Base-by-base conservation (phyloP, 768 basidiomycete genomes). In the Phylloporus sp. region DNA sequence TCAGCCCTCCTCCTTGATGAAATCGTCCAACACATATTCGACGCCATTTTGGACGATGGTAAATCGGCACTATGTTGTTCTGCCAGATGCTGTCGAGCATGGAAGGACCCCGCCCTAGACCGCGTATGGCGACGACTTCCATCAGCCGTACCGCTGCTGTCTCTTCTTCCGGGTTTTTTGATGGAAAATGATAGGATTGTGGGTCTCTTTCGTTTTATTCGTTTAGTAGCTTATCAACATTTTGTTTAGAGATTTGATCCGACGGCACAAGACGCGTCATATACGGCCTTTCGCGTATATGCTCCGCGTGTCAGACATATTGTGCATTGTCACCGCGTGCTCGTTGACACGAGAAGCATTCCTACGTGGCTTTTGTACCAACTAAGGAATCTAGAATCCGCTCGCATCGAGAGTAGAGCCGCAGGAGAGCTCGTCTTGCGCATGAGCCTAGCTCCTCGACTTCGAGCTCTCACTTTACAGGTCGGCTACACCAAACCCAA, bases 31-130 rank as follows among this genome's bases (percentile, higher is more conserved):
- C 56, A 63, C 29, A 69, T 78, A 44, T 69, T 78, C 41, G 55
- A 56, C n/a, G 57, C 58, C 42, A 54, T 61, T 42, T 53, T 64
- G 27, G 60, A 67, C 32, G 44, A 64, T 33, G 60, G 61, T 17
- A 59, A 55, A 33, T 20, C 40, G 13, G 58, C 67, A 11, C 67
- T 79, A 14, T 59, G 64, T 33, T 54, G 51, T 27, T 58, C 64
- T n/a, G 72, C 75, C 2, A 68, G 69, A 46, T 69, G 62, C 31
- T 79, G 75, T 55, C 65, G 53, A 57, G 63, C 74, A 22, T 79
- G 76, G 76, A 70, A 63, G 36, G 70, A 72, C 26, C 76, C 76
- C 24, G 74, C 77, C 14, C 49, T 78, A 14, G 75, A 79, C 56
- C 54, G 62, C 24, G 47, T 77, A 14, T 80, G 77, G 77, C 54